phyloP scores from a whole-genome alignment of 2,329 filamentous ascomycete genomes.

The Cadophora sp. region DNA sequence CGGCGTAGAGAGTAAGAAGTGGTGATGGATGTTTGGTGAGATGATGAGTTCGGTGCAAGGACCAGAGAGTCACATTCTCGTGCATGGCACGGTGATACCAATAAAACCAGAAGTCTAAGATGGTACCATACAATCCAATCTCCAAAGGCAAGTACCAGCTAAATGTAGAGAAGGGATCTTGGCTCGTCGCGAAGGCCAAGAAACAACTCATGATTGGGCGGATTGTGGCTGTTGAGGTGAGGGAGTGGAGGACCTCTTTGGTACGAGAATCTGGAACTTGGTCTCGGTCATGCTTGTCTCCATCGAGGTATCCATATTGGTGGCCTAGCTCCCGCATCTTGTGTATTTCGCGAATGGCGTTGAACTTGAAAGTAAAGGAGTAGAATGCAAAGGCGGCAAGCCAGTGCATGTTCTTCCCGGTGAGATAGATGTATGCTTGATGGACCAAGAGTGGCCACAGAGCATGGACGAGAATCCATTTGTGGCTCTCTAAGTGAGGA shows the following conservation, averaged over 20 bases:
- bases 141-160: not conserved
- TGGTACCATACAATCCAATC: not conserved
- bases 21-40: not conserved
- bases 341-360: slow-evolving; percentile 3
- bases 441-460: not conserved
- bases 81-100: slow-evolving; percentile 12
- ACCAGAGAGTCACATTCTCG: not conserved
- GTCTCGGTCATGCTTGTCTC: slow-evolving; percentile 9
- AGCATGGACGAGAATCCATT: not conserved
- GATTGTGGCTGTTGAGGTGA: not conserved
- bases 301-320: slow-evolving; percentile 2
- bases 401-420: not conserved
- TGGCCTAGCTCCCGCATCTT: not conserved
- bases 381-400: not conserved
- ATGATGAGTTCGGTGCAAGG: slow-evolving; percentile 2
- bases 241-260: not conserved
- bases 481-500: not conserved
- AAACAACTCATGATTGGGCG: not conserved
- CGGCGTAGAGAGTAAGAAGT: slow-evolving; percentile 1
- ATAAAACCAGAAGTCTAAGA: slow-evolving; percentile 3
- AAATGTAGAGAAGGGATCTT: not conserved
- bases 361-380: slow-evolving; percentile 1
- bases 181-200: not conserved
- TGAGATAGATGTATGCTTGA: not conserved
- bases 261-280: slow-evolving; percentile 1